Evolutionary conservation across 2,329 filamentous ascomycete species (phyloP), one percentile per base, ranked within the genome.

Genomic region (Pseudonectria buxi): DNA sequence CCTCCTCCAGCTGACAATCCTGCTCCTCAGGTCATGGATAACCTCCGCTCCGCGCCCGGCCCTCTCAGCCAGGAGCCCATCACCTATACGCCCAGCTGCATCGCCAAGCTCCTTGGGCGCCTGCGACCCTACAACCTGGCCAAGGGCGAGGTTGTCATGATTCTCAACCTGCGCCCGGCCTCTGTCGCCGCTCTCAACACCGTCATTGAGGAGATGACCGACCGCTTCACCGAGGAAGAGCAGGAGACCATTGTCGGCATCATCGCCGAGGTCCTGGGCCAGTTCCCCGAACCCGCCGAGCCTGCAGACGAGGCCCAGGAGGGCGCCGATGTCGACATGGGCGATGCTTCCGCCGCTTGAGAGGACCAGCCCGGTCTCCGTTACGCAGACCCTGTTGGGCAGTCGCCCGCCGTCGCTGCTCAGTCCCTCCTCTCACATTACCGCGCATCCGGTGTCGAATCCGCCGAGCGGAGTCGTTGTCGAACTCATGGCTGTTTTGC

Each of bases 111-210:
- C 27, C 63, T 83, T 27, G 60, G 72, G 49, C 65, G 62, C 15
- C 62, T 84, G 32, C 67, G 69, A 10, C 65, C 64, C 1, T 81
- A 72, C 56, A 68, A 76, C 30, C 67, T 84, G 36, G 74, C 75
- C 59, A 84, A 84, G 63, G 76, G 76, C 35, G 81, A 84, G 58
- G 61, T 81, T 36, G 63, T 84, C 51, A 81, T 82, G 74, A 72
- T 84, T 31, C 56, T 83, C 47, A 84, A 85, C 53, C 61, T 81
- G 28, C 70, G 80, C 10, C 81, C 81, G 0, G 65, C 67, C 14
- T 73, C 67, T 18, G 63, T 69, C 22, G 70, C 72, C 4, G 69
- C 72, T 30, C 64, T 85, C 45, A 79, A 79, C 50, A 74, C 74
- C 12, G 66, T 82, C 32, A 65, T 85, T 24, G 78, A 85, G 57